These are phyloP conservation scores for Beauveria medogensis DNA, from an alignment of 2,329 filamentous ascomycete genomes.

Conservation along the genomic window DNA sequence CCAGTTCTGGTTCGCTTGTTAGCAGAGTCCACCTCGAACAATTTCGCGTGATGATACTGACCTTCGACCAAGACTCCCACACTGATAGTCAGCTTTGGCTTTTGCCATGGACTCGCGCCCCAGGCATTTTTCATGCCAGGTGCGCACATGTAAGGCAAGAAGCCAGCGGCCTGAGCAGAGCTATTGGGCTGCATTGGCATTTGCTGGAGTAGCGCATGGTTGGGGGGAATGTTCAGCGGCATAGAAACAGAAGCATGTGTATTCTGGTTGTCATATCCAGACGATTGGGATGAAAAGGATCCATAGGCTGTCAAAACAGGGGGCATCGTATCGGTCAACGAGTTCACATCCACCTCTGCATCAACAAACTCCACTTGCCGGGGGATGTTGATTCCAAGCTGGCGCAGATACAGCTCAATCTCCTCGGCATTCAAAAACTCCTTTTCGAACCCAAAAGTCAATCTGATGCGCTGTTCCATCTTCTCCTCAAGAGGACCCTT, in stretches of 20 bases:
- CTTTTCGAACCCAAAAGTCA: slow-evolving; percentile 57
- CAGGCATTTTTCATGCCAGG: slow-evolving; percentile 10
- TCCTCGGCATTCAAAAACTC: slow-evolving; percentile 73
- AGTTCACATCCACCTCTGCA: slow-evolving; percentile 43
- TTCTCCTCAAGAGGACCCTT: slow-evolving; percentile 9
- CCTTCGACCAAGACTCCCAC: slow-evolving; percentile 27
- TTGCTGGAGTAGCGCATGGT: neutral
- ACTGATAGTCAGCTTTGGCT: slow-evolving; percentile 27
- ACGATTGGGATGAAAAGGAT: neutral
- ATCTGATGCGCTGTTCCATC: slow-evolving; percentile 36
- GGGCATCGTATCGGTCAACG: slow-evolving; percentile 22
- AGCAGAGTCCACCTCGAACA: neutral
- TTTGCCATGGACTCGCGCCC: slow-evolving; percentile 17
- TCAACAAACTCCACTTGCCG: slow-evolving; percentile 52
- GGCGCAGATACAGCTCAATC: slow-evolving; percentile 63
- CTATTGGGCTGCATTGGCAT: neutral
- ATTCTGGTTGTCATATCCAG: slow-evolving; percentile 1
- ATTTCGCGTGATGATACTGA: slow-evolving; percentile 16
- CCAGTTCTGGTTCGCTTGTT: slow-evolving; percentile 24
- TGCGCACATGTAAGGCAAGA: slow-evolving; percentile 7
- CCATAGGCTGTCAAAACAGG: neutral
- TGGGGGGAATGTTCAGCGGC: neutral
- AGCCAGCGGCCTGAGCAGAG: neutral
- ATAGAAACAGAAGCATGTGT: neutral
- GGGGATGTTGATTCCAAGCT: slow-evolving; percentile 55